Conservation (phyloP, 768 basidiomycete genomes). For the Paxillus rubicundulus region DNA sequence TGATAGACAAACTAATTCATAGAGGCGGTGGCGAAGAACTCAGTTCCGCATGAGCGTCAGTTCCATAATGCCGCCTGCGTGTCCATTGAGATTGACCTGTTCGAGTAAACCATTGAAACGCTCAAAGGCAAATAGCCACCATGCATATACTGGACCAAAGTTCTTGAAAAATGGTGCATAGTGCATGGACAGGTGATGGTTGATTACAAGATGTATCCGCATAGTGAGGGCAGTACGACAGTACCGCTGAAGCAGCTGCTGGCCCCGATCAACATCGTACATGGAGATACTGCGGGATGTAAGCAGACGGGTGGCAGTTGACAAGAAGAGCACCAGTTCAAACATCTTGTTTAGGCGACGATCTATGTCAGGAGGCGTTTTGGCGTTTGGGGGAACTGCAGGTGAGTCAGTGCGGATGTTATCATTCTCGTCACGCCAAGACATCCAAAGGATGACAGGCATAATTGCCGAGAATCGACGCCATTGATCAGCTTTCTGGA, state of each 20-base stretch:
- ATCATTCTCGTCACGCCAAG: too few relatives aligned
- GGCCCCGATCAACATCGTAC: too few relatives aligned
- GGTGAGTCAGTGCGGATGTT: background rate
- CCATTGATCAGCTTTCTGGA: too few relatives aligned
- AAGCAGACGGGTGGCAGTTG: too few relatives aligned
- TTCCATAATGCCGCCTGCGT: slow-evolving; percentile 30
- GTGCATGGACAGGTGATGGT: slow-evolving; percentile 32
- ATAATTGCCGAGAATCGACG: too few relatives aligned
- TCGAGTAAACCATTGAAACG: slow-evolving; percentile 35
- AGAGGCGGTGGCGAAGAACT: slow-evolving; percentile 8
- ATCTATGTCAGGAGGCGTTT: too few relatives aligned
- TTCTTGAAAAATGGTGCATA: slow-evolving; percentile 16
- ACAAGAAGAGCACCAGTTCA: too few relatives aligned
- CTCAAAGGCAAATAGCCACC: slow-evolving; percentile 38
- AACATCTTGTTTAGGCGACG: too few relatives aligned
- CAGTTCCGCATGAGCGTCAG: slow-evolving; percentile 30
- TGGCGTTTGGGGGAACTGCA: background rate
- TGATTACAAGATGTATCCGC: slow-evolving; percentile 10
- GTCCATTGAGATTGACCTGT: slow-evolving; percentile 32
- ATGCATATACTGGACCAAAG: slow-evolving; percentile 34
- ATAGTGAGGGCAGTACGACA: too few relatives aligned
- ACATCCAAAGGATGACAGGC: too few relatives aligned
- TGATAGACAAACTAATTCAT: background rate
- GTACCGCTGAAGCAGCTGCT: too few relatives aligned
- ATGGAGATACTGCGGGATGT: too few relatives aligned